A percentile compares a stretch with the other conserved stretches of the same genome.
These are phyloP conservation scores for Diutina sp. DNA, from an alignment of 1,139 yeast genomes.

Conservation along the genomic window DNA sequence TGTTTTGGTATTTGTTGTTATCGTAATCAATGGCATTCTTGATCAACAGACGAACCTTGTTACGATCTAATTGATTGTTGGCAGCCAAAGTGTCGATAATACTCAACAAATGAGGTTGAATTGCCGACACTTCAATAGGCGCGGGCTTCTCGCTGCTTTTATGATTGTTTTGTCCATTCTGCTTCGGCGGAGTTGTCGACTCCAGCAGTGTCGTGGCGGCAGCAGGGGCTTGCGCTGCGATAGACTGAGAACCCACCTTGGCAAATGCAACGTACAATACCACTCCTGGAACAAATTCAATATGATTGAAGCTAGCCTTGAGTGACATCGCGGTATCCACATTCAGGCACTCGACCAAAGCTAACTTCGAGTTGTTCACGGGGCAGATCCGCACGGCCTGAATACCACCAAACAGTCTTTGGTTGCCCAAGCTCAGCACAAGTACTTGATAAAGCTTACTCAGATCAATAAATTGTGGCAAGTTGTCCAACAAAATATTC, in stretches of 20 bases:
- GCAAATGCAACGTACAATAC: constrained; percentile 60
- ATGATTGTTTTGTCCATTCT: neutral
- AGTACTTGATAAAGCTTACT: constrained; percentile 22
- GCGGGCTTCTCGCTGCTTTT: neutral
- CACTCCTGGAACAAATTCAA: constrained; percentile 68
- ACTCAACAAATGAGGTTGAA: neutral
- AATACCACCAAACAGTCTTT: constrained; percentile 9
- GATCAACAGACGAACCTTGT: neutral
- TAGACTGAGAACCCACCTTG: constrained; percentile 18
- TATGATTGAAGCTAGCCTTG: constrained; percentile 63
- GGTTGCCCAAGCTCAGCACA: constrained; percentile 6
- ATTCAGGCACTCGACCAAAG: constrained; percentile 61
- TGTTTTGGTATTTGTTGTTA: constrained; percentile 16
- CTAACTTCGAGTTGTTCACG: constrained; percentile 30
- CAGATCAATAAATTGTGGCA: constrained; percentile 40
- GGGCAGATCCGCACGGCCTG: constrained; percentile 40
- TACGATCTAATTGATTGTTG: neutral
- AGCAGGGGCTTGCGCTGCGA: neutral
- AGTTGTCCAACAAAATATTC: constrained; percentile 62
- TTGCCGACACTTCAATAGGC: neutral
- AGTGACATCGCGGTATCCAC: constrained; percentile 72
- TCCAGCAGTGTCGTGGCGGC: neutral
- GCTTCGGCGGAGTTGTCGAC: neutral
- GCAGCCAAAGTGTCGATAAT: neutral
- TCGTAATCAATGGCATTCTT: neutral